Evolutionary conservation across 305 asterid genomes (phyloP).

Genomic region (Fraxinus dipetala): DNA sequence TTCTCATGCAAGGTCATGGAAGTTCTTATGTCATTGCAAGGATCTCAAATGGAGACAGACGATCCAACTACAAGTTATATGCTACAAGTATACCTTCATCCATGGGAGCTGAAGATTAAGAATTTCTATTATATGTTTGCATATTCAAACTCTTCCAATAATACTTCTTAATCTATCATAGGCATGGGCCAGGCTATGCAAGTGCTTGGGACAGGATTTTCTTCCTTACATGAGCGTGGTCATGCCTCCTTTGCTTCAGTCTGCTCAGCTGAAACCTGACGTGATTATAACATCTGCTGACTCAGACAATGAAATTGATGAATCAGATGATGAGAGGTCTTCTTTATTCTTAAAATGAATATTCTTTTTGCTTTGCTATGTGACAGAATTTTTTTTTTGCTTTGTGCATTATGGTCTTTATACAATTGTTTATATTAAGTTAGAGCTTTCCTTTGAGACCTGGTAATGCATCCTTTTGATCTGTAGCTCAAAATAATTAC

Average conservation of each 20-base stretch:
- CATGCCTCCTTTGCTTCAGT: conserved; percentile 96
- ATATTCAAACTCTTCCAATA: conserved; percentile 12
- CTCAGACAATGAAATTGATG: conserved; percentile 83
- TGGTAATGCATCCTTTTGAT: conserved; percentile 5
- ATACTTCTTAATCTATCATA: conserved; percentile 30
- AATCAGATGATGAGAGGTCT: conserved; percentile 93
- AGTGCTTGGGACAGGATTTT: conserved; percentile 96
- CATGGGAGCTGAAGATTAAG: conserved; percentile 14
- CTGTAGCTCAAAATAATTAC: neutral
- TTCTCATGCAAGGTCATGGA: conserved; percentile 73
- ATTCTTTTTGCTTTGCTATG: neutral
- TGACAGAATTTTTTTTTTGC: neutral
- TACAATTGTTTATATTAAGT: conserved; percentile 4
- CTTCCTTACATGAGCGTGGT: conserved; percentile 94
- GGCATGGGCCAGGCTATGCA: conserved; percentile 99
- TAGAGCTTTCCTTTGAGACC: conserved; percentile 9
- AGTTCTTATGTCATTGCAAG: conserved; percentile 91
- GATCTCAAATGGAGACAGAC: conserved; percentile 91
- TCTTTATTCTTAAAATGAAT: neutral
- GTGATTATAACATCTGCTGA: conserved; percentile 85
- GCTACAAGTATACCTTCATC: conserved; percentile 63
- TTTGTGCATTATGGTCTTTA: neutral
- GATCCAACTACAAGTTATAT: conserved; percentile 98
- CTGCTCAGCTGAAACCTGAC: conserved; percentile 98
- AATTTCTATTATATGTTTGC: neutral